Conservation (phyloP, 257 asterid genomes). For the Fraxinus quadrangulata region DNA sequence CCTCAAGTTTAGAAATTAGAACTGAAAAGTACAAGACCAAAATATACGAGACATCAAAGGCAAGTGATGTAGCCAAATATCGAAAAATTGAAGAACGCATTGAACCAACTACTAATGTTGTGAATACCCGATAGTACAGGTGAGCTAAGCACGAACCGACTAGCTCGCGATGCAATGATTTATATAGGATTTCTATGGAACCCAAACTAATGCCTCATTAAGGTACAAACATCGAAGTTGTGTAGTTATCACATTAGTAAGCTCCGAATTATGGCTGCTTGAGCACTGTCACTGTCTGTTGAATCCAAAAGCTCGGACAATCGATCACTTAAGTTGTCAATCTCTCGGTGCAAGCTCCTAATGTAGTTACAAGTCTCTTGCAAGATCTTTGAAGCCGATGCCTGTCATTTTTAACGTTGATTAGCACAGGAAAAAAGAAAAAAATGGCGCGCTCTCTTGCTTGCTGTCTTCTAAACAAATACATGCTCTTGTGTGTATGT, state of each 20-base stretch:
- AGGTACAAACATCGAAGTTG: conserved; percentile 9
- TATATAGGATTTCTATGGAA: neutral
- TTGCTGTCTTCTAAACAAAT: neutral
- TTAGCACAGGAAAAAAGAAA: neutral
- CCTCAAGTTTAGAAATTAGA: neutral
- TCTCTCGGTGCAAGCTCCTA: conserved; percentile 49
- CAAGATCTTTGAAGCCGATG: conserved; percentile 50
- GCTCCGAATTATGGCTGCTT: conserved; percentile 58
- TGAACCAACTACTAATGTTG: too few relatives aligned
- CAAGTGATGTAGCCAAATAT: neutral
- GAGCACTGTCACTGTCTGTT: conserved; percentile 48
- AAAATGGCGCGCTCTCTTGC: neutral
- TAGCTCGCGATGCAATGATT: neutral
- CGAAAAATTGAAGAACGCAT: neutral
- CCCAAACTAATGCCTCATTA: conserved; percentile 6
- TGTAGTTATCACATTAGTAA: conserved; percentile 36
- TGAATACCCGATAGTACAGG: too few relatives aligned
- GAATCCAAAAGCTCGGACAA: conserved; percentile 50
- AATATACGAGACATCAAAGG: neutral
- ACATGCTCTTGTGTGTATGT: too few relatives aligned
- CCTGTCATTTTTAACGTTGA: conserved; percentile 22
- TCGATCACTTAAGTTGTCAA: conserved; percentile 51
- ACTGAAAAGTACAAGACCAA: neutral
- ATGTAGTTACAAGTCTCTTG: conserved; percentile 61
- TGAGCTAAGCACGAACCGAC: too few relatives aligned